Evolutionary conservation across 140 eudicot genomes (phyloP).

Genomic region (Senecio squalidus): DNA sequence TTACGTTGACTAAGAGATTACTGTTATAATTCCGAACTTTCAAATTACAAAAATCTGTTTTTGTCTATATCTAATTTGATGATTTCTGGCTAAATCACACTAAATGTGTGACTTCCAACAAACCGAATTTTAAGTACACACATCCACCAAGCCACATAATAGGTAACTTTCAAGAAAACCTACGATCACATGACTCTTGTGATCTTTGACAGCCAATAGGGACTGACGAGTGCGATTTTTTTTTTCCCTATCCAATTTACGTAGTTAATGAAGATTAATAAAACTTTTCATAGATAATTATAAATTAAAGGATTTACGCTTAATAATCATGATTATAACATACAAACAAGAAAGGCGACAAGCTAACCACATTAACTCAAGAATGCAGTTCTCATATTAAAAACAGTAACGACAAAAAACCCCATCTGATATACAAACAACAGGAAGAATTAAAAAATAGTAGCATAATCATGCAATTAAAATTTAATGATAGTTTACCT

Average conservation of each 20-base stretch:
- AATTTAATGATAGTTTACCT: conserved; percentile 34
- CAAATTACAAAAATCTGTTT: no score
- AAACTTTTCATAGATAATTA: background rate
- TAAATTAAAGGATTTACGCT: background rate
- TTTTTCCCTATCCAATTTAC: background rate
- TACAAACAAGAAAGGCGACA: background rate
- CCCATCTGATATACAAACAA: background rate
- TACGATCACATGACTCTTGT: background rate
- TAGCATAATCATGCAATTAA: conserved; percentile 1
- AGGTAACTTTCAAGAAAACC: background rate
- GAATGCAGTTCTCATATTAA: no score
- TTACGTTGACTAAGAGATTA: no score
- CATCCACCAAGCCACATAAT: background rate
- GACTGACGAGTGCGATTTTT: background rate
- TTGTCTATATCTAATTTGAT: background rate
- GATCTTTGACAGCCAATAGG: background rate
- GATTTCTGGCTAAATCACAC: background rate
- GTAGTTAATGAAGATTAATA: no score
- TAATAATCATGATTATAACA: background rate
- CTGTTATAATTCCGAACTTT: no score
- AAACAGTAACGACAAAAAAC: background rate
- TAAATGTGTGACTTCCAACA: background rate
- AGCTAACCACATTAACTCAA: background rate
- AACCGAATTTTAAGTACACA: background rate
- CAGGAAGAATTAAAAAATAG: background rate